A percentile compares a stretch with the other conserved stretches of the same genome.
These are phyloP conservation scores for Heterobasidion parviporum DNA, from an alignment of 1,284 basidiomycete genomes.

Conservation along the genomic window DNA sequence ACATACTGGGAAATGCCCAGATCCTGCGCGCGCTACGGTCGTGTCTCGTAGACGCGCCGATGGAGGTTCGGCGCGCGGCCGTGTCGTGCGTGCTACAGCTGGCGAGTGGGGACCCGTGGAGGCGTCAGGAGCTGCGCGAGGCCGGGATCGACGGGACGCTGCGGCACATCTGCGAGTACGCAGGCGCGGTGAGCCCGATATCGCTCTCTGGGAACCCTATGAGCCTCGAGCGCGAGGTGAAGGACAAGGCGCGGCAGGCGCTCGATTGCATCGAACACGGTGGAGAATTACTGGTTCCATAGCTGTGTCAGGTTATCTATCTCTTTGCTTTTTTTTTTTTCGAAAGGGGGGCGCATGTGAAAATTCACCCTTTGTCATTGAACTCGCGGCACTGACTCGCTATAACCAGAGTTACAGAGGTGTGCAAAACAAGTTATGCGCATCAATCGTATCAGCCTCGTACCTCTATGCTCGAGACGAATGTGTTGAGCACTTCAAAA, in stretches of 20 bases:
- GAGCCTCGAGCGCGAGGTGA: conserved; percentile 43
- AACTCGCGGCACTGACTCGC: too few species aligned
- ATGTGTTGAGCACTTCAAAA: too few species aligned
- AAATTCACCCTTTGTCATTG: too few species aligned
- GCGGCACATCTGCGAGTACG: conserved; percentile 45
- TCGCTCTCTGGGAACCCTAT: conserved; percentile 18
- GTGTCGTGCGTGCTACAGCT: conserved; percentile 51
- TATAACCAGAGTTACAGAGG: too few species aligned
- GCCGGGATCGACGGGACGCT: conserved; percentile 36
- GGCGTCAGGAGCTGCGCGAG: conserved; percentile 29
- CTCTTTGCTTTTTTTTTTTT: neutral
- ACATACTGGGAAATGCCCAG: conserved; percentile 38
- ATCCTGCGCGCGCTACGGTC: conserved; percentile 45
- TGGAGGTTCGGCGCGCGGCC: conserved; percentile 52
- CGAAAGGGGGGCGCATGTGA: too few species aligned
- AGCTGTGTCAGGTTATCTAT: neutral
- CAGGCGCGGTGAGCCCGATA: conserved; percentile 20
- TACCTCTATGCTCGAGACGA: too few species aligned
- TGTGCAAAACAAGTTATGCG: too few species aligned
- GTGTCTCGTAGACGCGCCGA: conserved; percentile 47
- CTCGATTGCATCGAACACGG: neutral
- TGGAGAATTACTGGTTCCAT: neutral
- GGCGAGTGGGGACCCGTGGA: conserved; percentile 24
- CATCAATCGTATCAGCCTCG: too few species aligned
- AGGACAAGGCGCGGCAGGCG: conserved; percentile 43